Base-by-base conservation (phyloP, 805 yeast genomes). In the Candida schatavii region DNA sequence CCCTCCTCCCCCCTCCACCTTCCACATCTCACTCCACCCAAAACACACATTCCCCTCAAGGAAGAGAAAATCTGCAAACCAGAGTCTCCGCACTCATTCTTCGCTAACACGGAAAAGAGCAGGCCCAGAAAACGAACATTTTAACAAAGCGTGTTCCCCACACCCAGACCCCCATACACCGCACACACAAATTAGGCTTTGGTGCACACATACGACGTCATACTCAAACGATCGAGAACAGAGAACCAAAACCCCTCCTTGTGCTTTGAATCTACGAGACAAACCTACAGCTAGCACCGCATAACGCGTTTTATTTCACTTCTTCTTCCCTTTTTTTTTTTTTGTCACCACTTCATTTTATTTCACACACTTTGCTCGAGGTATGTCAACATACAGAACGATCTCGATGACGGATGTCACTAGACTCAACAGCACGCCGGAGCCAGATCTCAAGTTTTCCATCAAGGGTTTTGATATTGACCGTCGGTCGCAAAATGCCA, bases 401-500 rank as follows among this genome's bases (percentile, higher is more conserved):
- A 25, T 36, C 15, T 36, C 39, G 4, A 6, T 25, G 21, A 36
- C 39, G 7, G 39, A 36, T 19, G n/a, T 36, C 11, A 4, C 39
- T 7, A 36, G 31, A 13, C 6, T 31, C 5, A 31, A 14, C 10
- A 31, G 17, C 13, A 11, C 32, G 21, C 35, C 32, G 9, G 35
- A 31, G n/a, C 39, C 39, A 13, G 39, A 36, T 23, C 39, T 36
- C 39, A 36, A 18, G 26, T 36, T 36, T 17, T 23, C 39, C 4
- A 15, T 36, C 9, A 25, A 27, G 25, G 32, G 32, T 5, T 25
- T 36, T 17, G 39, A 36, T 18, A 7, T 36, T 10, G 39, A 36
- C 19, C 5, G 39, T 14, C 11, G 4, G 5, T 19, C 30, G 5
- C 13, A 17, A 21, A 27, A 13, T 4, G 13, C 27, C 25, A 36